Evolutionary conservation across 306 rosid genomes (phyloP).

Genomic region (Castanea mollissima): DNA sequence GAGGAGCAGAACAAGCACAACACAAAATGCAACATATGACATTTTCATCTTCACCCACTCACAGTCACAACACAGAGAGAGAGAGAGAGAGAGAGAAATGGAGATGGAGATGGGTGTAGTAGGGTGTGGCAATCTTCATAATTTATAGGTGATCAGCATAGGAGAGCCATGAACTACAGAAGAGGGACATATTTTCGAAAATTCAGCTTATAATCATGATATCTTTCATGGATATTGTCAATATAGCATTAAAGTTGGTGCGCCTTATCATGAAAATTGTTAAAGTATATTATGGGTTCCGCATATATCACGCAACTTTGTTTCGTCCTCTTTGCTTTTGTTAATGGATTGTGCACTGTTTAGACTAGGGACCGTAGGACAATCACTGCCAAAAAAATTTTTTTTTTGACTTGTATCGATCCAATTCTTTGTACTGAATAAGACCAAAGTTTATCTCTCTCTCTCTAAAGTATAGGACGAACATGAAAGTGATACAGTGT

Average conservation of each 20-base stretch:
- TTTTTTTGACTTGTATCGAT: too few species aligned
- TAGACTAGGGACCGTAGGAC: background rate
- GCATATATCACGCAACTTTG: background rate
- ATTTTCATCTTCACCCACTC: conserved; percentile 30
- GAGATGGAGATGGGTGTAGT: background rate
- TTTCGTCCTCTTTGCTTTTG: background rate
- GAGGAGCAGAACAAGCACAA: conserved; percentile 12
- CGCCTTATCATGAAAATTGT: conserved; percentile 2
- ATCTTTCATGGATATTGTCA: background rate
- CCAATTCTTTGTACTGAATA: too few species aligned
- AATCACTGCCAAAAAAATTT: too few species aligned
- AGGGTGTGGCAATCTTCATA: background rate
- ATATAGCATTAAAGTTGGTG: conserved; percentile 1
- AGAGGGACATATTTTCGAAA: background rate
- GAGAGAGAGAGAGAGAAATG: background rate
- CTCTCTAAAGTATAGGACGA: too few species aligned
- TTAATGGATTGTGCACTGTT: background rate
- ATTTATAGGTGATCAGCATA: conserved; percentile 31
- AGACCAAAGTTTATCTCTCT: too few species aligned
- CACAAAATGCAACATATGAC: conserved; percentile 13
- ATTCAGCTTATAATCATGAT: background rate
- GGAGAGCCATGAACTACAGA: background rate
- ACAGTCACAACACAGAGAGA: too few species aligned
- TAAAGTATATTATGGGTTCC: too few species aligned
- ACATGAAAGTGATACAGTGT: too few species aligned